Evolutionary conservation across 495 filamentous ascomycete genomes (phyloP).

Genomic region (Parathielavia appendiculata): DNA sequence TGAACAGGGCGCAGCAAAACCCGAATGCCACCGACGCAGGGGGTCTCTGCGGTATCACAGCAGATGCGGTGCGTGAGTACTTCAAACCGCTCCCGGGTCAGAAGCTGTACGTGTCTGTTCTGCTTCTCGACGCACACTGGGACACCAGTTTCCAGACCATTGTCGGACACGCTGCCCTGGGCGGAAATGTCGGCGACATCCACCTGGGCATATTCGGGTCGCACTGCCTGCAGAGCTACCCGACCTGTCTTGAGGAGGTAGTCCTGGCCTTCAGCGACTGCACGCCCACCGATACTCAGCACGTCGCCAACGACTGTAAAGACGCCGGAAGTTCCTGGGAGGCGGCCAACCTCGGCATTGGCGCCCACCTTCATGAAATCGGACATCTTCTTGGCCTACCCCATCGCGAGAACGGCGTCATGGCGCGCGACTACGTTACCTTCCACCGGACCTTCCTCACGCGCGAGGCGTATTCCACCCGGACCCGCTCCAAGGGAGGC

Average conservation of each 20-base stretch:
- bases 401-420: constrained; percentile 79
- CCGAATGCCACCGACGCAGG: constrained; percentile 58
- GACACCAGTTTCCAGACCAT: constrained; percentile 64
- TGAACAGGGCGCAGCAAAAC: constrained; percentile 78
- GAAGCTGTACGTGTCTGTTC: constrained; percentile 75
- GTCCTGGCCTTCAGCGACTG: constrained; percentile 83
- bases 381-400: constrained; percentile 86
- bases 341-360: constrained; percentile 83
- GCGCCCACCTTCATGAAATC: constrained; percentile 82
- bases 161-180: constrained; percentile 74
- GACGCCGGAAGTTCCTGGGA: constrained; percentile 88
- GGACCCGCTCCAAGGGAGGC: constrained; percentile 76
- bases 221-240: constrained; percentile 82
- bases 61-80: constrained; percentile 66
- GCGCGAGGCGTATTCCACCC: constrained; percentile 74
- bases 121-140: constrained; percentile 85
- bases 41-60: constrained; percentile 68
- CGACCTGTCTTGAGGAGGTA: constrained; percentile 76
- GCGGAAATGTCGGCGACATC: constrained; percentile 60
- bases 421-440: constrained; percentile 78
- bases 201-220: constrained; percentile 87
- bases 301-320: constrained; percentile 76
- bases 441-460: constrained; percentile 78
- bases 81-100: constrained; percentile 70
- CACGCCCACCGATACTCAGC: constrained; percentile 75